Conservation (phyloP, 2,329 filamentous ascomycete species). For the Amauroascus verrucosus region DNA sequence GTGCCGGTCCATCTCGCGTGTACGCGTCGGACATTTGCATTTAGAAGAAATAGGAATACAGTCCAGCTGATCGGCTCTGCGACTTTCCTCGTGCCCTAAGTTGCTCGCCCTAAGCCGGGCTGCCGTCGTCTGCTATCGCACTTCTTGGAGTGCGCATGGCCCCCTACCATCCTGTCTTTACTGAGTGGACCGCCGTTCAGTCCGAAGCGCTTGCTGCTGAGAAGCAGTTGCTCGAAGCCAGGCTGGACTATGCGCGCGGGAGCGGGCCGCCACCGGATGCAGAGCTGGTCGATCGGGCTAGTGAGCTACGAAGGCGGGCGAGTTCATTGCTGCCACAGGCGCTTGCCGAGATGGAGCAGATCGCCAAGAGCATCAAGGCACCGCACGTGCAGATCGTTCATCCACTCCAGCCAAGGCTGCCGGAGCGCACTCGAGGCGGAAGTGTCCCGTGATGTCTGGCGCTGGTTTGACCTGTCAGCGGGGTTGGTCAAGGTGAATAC, state of each 20-base stretch:
- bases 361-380: not conserved
- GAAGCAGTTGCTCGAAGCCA: not conserved
- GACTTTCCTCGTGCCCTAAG: not conserved
- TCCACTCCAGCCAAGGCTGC: not conserved
- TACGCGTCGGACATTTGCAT: not conserved
- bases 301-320: not conserved
- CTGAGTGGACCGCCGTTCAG: not conserved
- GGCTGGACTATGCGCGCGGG: not conserved
- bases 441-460: not conserved
- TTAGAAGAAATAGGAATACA: not conserved
- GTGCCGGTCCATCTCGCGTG: not conserved
- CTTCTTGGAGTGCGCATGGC: not conserved
- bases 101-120: not conserved
- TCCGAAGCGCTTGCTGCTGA: not conserved
- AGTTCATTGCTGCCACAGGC: not conserved
- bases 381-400: not conserved
- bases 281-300: not conserved
- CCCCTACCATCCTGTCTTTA: not conserved
- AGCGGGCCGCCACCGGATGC: not conserved
- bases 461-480: not conserved
- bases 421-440: not conserved
- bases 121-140: not conserved
- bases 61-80: not conserved
- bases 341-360: not conserved
- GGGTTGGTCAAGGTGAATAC: not conserved